Conservation (phyloP, 2,329 filamentous ascomycete genomes). For the Aspergillus clavatus region DNA sequence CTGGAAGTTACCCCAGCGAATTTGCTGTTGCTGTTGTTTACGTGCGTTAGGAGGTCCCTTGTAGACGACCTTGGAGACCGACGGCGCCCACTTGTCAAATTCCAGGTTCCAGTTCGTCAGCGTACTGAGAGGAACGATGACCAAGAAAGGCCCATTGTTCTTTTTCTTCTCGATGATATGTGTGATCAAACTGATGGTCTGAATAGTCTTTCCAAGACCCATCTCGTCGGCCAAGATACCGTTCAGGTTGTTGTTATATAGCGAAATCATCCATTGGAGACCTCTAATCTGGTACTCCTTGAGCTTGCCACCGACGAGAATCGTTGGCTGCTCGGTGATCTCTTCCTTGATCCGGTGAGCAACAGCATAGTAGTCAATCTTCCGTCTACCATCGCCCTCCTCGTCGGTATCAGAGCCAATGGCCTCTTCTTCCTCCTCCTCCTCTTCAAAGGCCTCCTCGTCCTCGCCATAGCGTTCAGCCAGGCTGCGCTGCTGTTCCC, state of each 20-base stretch:
- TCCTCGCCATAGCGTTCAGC: conserved; percentile 72
- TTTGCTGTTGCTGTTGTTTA: conserved; percentile 87
- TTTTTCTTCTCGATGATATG: conserved; percentile 95
- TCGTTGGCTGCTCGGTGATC: conserved; percentile 73
- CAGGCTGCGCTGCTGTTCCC: conserved; percentile 82
- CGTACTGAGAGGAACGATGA: conserved; percentile 94
- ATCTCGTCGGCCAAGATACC: conserved; percentile 98
- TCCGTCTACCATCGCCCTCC: conserved; percentile 58
- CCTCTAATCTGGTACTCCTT: conserved; percentile 99
- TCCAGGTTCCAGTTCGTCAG: conserved; percentile 98
- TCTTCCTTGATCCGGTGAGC: conserved; percentile 95
- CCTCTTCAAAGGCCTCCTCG: conserved; percentile 49
- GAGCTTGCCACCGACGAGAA: conserved; percentile 83
- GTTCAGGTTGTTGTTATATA: conserved; percentile 99
- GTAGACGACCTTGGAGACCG: conserved; percentile 82
- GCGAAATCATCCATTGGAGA: conserved; percentile 98
- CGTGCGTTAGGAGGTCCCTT: conserved; percentile 87
- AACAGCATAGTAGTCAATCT: conserved; percentile 98
- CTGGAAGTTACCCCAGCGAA: conserved; percentile 92
- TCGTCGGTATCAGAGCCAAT: conserved; percentile 63
- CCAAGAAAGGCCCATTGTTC: conserved; percentile 85
- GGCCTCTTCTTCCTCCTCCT: conserved; percentile 61
- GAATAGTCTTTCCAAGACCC: conserved; percentile 99
- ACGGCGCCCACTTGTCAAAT: conserved; percentile 98
- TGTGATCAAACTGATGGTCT: conserved; percentile 95